A percentile compares a stretch with the other conserved stretches of the same genome.
These are phyloP conservation scores for Calcarisporium arbuscula DNA, from an alignment of 2,329 filamentous ascomycete species.

Conservation along the genomic window DNA sequence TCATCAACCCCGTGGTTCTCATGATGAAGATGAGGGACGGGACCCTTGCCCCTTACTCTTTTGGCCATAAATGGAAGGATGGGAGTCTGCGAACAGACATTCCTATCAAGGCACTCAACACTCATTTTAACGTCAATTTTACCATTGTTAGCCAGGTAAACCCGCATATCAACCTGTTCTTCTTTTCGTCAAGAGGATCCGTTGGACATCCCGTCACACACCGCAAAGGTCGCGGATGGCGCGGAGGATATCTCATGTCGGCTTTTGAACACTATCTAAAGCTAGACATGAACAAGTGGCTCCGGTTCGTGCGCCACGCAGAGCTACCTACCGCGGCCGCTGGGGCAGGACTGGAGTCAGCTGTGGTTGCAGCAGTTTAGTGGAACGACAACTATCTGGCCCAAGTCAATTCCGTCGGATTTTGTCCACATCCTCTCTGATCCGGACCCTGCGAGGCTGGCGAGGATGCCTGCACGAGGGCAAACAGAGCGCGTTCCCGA, in stretches of 20 bases:
- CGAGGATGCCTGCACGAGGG: conserved; percentile 86
- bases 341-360: conserved; percentile 95
- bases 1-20: conserved; percentile 89
- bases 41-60: conserved; percentile 79
- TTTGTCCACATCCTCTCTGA: conserved; percentile 84
- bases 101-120: conserved; percentile 84
- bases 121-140: conserved; percentile 98
- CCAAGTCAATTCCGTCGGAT: conserved; percentile 70
- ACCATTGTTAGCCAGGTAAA: conserved; percentile 87
- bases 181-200: conserved; percentile 89
- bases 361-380: conserved; percentile 94
- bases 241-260: conserved; percentile 87
- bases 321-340: conserved; percentile 82
- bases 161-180: conserved; percentile 97
- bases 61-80: conserved; percentile 99
- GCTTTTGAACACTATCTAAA: conserved; percentile 94
- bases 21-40: conserved; percentile 81
- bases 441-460: conserved; percentile 67
- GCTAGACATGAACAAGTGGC: conserved; percentile 94
- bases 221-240: conserved; percentile 87
- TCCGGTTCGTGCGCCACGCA: conserved; percentile 86
- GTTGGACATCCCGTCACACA: conserved; percentile 93
- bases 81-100: conserved; percentile 92
- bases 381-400: conserved; percentile 95
- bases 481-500: conserved; percentile 83